Conservation (phyloP, 2,329 filamentous ascomycete genomes). For the Neofusicoccum cordaticola region DNA sequence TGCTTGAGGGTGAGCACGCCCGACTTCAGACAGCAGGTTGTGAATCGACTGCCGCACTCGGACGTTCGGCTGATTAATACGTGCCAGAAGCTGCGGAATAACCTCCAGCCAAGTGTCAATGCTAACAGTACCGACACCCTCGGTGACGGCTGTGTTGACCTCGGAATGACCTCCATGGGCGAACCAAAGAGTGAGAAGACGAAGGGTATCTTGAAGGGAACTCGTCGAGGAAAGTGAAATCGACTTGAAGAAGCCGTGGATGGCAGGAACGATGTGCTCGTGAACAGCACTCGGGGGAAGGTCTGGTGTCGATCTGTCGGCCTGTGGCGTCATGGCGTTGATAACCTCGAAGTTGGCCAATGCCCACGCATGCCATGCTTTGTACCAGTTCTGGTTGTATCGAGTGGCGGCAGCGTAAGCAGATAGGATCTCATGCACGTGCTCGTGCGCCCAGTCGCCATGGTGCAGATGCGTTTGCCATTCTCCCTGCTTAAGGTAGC, state of each 20-base stretch:
- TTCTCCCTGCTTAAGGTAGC: conserved; percentile 92
- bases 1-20: conserved; percentile 90
- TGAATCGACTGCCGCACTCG: conserved; percentile 88
- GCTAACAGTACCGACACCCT: conserved; percentile 87
- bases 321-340: conserved; percentile 69
- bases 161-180: conserved; percentile 84
- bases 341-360: conserved; percentile 98
- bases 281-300: conserved; percentile 68
- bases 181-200: conserved; percentile 94
- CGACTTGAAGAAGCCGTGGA: conserved; percentile 95
- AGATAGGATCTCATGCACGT: conserved; percentile 83
- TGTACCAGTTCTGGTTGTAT: conserved; percentile 95
- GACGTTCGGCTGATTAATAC: conserved; percentile 93
- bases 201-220: conserved; percentile 90
- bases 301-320: conserved; percentile 57
- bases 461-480: conserved; percentile 87
- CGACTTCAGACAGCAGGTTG: conserved; percentile 86
- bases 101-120: conserved; percentile 99
- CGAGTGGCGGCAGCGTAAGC: conserved; percentile 90
- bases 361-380: conserved; percentile 99
- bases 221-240: conserved; percentile 89
- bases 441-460: conserved; percentile 83
- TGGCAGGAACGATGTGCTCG: conserved; percentile 89
- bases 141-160: conserved; percentile 82
- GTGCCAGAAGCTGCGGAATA: conserved; percentile 92